A percentile compares a stretch with the other conserved stretches of the same genome.
phyloP scores from a whole-genome alignment of 1,284 basidiomycete species.

The Papiliotrema terrestris region DNA sequence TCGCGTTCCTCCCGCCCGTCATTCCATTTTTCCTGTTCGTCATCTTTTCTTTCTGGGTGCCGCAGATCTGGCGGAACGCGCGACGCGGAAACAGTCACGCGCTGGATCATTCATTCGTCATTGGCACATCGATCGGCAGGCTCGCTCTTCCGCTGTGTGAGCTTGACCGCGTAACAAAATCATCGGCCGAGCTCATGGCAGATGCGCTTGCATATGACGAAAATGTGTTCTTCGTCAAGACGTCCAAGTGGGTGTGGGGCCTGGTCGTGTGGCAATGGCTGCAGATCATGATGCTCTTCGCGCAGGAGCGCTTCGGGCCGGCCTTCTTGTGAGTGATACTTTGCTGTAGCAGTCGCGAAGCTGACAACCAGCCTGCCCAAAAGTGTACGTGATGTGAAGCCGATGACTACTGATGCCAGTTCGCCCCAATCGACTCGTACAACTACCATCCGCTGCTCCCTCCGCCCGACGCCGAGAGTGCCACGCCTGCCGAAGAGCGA shows the following conservation, averaged over 20 bases:
- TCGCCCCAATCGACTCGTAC: conserved; percentile 62
- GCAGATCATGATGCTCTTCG: conserved; percentile 64
- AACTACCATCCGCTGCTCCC: conserved; percentile 80
- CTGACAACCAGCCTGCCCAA: conserved; percentile 25
- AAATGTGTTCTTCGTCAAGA: conserved; percentile 74
- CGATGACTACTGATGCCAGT: conserved; percentile 50
- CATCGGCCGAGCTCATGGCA: conserved; percentile 38
- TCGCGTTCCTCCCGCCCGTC: conserved; percentile 67
- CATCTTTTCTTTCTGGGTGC: conserved; percentile 75
- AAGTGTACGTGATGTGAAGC: conserved; percentile 16
- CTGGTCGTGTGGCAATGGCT: conserved; percentile 61
- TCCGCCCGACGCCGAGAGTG: conserved; percentile 65
- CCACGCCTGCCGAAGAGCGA: conserved; percentile 61
- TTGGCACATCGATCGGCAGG: conserved; percentile 70
- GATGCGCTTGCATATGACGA: conserved; percentile 77
- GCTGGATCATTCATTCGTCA: conserved; percentile 64
- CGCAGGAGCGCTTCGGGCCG: conserved; percentile 74
- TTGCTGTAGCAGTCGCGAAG: background rate
- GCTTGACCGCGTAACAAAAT: conserved; percentile 32
- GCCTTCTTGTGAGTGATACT: conserved; percentile 63
- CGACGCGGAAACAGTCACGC: conserved; percentile 67
- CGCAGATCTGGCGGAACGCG: conserved; percentile 75
- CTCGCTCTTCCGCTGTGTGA: conserved; percentile 70
- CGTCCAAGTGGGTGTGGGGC: conserved; percentile 63
- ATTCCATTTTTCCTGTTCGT: conserved; percentile 66